Conservation (phyloP, 148 eudicot species). For the Heliamphora exappendiculata region DNA sequence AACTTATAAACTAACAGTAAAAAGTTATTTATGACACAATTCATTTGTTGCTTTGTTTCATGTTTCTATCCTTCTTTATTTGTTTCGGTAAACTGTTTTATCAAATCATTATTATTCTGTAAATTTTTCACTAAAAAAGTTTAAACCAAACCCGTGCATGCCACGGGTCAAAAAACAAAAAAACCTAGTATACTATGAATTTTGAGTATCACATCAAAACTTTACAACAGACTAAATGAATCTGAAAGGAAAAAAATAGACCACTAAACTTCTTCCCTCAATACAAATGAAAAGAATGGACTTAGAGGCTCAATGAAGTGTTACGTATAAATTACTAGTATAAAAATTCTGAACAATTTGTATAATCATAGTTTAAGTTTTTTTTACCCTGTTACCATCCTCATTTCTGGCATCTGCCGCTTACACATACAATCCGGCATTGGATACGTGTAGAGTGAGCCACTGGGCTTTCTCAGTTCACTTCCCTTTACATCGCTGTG, state of each 20-base stretch:
- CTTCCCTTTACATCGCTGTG: constrained; percentile 79
- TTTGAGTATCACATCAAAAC: background rate
- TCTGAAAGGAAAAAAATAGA: constrained; percentile 9
- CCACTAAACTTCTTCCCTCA: background rate
- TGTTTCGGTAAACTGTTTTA: no score
- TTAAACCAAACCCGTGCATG: no score
- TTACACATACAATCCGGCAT: constrained; percentile 99
- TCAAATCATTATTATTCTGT: no score
- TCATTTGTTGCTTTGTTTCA: no score
- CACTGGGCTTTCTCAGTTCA: constrained; percentile 69
- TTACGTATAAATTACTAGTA: background rate
- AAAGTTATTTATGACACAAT: no score
- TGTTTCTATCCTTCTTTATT: no score
- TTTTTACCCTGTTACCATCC: constrained; percentile 21
- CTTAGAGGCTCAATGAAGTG: background rate
- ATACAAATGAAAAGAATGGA: constrained; percentile 15
- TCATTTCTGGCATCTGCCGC: constrained; percentile 21
- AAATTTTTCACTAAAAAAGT: no score
- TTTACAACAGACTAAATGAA: constrained; percentile 7
- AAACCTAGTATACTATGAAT: background rate
- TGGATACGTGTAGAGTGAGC: constrained; percentile 81
- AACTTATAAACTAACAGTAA: no score
- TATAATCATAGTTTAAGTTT: background rate
- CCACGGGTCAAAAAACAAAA: no score
- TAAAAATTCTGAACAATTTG: background rate